A percentile compares a stretch with the other conserved stretches of the same genome.
Evolutionary conservation across 225 moss, liverwort and hornwort genomes (phyloP).

Genomic region (Antitrichia curtipendula): DNA sequence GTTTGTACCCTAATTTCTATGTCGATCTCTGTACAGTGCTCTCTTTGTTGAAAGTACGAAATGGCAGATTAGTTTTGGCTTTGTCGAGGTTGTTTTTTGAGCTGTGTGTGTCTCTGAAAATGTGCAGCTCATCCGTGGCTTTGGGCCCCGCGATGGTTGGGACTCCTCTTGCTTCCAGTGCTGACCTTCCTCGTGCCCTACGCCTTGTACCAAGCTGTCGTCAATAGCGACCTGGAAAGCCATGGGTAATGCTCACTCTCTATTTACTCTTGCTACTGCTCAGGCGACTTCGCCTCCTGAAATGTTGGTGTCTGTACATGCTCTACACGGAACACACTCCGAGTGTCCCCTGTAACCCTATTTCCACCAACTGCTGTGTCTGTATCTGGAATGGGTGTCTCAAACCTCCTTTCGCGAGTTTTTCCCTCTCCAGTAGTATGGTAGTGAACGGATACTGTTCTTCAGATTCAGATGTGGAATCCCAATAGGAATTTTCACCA

Average conservation of each 20-base stretch:
- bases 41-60: not conserved
- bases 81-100: not conserved
- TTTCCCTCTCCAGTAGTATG: too few relatives aligned
- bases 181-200: conserved; percentile 28
- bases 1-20: not conserved
- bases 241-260: conserved; percentile 12
- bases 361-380: not conserved
- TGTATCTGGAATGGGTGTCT: not conserved
- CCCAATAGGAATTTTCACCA: not conserved
- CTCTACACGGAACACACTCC: not conserved
- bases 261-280: not conserved
- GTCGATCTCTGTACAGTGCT: not conserved
- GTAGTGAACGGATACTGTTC: too few relatives aligned
- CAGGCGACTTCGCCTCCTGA: too few relatives aligned
- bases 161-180: conserved; percentile 22
- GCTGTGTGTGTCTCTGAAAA: not conserved
- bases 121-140: conserved; percentile 32
- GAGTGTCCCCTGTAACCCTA: not conserved
- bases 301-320: not conserved
- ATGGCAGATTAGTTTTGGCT: not conserved
- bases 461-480: not conserved
- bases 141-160: conserved; percentile 31
- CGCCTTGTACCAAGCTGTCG: conserved; percentile 12
- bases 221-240: conserved; percentile 17
- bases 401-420: not conserved